Conservation (phyloP, 1,139 yeast genomes). For the Blastobotrys buckinghamii region DNA sequence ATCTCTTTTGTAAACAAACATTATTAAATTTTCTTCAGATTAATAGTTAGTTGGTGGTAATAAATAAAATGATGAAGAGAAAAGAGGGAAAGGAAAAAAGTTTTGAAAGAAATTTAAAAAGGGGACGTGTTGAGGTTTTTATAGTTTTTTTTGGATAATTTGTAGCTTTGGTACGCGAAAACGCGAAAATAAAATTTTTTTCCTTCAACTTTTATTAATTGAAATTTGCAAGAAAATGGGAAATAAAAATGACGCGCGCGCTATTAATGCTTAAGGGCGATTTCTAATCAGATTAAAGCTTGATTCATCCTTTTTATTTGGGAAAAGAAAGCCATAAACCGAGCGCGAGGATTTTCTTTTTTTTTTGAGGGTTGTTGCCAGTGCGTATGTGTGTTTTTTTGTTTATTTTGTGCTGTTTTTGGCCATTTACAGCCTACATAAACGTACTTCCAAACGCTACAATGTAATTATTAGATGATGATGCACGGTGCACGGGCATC, state of each 20-base stretch:
- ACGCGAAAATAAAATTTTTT: neutral
- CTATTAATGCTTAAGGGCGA: too few relatives aligned
- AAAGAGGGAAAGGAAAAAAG: slow-evolving; percentile 1
- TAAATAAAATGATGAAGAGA: neutral
- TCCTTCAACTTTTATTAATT: neutral
- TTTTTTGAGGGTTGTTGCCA: neutral
- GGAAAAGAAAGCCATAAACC: too few relatives aligned
- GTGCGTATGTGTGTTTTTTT: neutral
- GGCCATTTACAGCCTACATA: too few relatives aligned
- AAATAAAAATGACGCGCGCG: too few relatives aligned
- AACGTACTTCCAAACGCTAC: too few relatives aligned
- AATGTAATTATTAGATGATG: too few relatives aligned
- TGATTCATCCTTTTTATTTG: too few relatives aligned
- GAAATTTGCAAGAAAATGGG: too few relatives aligned
- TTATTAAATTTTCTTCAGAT: slow-evolving; percentile 17
- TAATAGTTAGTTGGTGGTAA: neutral
- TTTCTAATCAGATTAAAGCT: too few relatives aligned
- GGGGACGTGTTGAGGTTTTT: neutral
- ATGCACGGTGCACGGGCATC: too few relatives aligned
- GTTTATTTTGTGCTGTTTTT: neutral
- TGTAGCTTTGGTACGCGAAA: neutral
- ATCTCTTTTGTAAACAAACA: slow-evolving; percentile 57
- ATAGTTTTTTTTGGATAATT: neutral
- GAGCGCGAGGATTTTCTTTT: neutral
- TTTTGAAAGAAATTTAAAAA: neutral